Percentiles rank a stretch among this genome's conserved stretches.
These are phyloP conservation scores for Farysia itapuensis DNA, from an alignment of 1,284 basidiomycete species.

Conservation along the genomic window DNA sequence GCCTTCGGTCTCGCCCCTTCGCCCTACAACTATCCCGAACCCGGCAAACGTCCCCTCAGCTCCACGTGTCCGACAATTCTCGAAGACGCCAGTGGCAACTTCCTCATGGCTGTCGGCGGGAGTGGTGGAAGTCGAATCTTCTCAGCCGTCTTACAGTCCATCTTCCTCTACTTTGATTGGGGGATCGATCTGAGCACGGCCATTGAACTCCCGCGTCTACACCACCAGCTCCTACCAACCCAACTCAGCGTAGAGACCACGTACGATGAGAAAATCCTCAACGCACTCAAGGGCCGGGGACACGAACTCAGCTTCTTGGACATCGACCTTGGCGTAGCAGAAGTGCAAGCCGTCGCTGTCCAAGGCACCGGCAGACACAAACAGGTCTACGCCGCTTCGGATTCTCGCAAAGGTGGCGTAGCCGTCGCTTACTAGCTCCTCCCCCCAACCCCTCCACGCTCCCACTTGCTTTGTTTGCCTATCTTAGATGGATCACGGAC, in stretches of 20 bases:
- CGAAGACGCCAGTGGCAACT: conserved; percentile 55
- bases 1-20: conserved; percentile 59
- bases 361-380: conserved; percentile 4
- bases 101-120: conserved; percentile 60
- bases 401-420: conserved; percentile 49
- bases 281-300: conserved; percentile 22
- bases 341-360: conserved; percentile 43
- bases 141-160: conserved; percentile 74
- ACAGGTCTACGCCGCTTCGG: conserved; percentile 39
- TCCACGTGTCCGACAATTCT: conserved; percentile 60
- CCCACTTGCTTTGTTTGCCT: not conserved
- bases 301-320: conserved; percentile 43
- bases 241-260: conserved; percentile 42
- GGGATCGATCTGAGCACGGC: conserved; percentile 77
- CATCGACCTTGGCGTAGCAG: conserved; percentile 42
- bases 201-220: conserved; percentile 83
- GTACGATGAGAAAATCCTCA: conserved; percentile 26
- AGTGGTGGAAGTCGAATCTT: conserved; percentile 65
- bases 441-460: not conserved
- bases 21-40: conserved; percentile 60
- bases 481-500: not conserved
- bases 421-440: conserved; percentile 37
- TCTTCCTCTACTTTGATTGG: conserved; percentile 76
- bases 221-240: conserved; percentile 69
- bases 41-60: conserved; percentile 60